These are phyloP conservation scores for Arthrobotrys conoides DNA, from an alignment of 2,329 filamentous ascomycete species.

Conservation along the genomic window DNA sequence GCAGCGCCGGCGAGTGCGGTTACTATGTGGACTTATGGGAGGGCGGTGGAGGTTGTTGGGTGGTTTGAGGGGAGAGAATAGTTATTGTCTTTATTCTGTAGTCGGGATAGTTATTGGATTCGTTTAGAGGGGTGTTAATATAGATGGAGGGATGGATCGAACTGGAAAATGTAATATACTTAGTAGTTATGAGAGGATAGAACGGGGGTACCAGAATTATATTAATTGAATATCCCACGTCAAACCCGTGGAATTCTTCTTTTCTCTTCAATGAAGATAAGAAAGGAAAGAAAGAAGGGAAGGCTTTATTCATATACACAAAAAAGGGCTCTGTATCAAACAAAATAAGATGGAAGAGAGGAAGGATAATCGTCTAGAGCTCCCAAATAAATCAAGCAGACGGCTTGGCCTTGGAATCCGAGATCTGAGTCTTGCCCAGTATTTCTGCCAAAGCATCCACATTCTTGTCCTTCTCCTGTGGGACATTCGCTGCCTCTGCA, in stretches of 20 bases:
- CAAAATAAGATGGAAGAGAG: no score
- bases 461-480: slow-evolving; percentile 72
- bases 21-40: slow-evolving; percentile 95
- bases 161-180: neutral
- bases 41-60: slow-evolving; percentile 75
- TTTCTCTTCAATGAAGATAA: neutral
- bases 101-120: neutral
- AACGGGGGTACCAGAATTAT: neutral
- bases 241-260: neutral
- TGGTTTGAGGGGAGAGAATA: slow-evolving; percentile 64
- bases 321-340: slow-evolving; percentile 14
- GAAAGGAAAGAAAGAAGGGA: neutral
- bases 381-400: slow-evolving; percentile 1
- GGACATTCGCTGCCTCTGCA: slow-evolving; percentile 81
- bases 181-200: neutral
- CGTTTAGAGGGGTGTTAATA: neutral
- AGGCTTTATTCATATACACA: slow-evolving; percentile 32
- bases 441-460: slow-evolving; percentile 64
- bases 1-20: slow-evolving; percentile 92
- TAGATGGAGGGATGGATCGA: neutral
- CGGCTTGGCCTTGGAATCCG: slow-evolving; percentile 28
- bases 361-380: neutral
- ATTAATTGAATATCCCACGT: neutral
- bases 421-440: slow-evolving; percentile 62
- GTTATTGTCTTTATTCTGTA: neutral